Base-by-base conservation (phyloP, 2,329 filamentous ascomycete species). In the Paecilomyces formosus region DNA sequence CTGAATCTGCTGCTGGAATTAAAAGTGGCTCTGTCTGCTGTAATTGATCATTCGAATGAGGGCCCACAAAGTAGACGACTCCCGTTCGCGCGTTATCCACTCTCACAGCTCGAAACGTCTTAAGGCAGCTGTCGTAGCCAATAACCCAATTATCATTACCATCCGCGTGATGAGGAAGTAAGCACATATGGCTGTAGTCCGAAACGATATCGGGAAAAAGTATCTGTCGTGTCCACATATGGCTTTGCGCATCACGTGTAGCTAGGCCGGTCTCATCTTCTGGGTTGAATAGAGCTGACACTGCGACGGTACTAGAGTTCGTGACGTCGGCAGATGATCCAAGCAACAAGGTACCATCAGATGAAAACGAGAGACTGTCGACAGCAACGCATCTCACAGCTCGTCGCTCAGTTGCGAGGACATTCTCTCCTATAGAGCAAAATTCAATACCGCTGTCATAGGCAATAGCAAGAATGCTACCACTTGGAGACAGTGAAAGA, bases 391-490 rank as follows among this genome's bases (percentile, higher is more conserved):
- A 93, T 67, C 92, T 90, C 58, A 93, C 89, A 11, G 89, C 84
- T 64, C 90, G 82, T 66, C 88, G 82, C 64, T 92, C 88, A 0
- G 84, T 88, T 12, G 83, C 73, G 28, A 87, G 67, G 26, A 84
- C 85, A 56, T 80, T 83, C 2, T 86, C 79, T 54, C 84, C 84
- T 45, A 96, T 77, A 4, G 90, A 89, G 28, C 89, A 86, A 0
- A 96, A 89, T 72, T 96, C 92, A 62, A 96, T 92, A n/a, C 89
- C 90, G 57, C 89, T 89, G 68, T 91, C 86, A 72, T 92, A 95
- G 7, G 91, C 91, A 15, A 90, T 88, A 24, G 92, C 92, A 53
- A 96, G 76, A 13, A 96, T 89, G 51, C 87, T 86, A 24, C 90
- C 90, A 62, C 88, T 89, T 1, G 91, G 90, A 0, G 91, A 93